Percentiles rank a stretch among this genome's conserved stretches.
These are phyloP conservation scores for Cryptococcus hybrid DNA, from an alignment of 1,284 basidiomycete species.

Conservation along the genomic window DNA sequence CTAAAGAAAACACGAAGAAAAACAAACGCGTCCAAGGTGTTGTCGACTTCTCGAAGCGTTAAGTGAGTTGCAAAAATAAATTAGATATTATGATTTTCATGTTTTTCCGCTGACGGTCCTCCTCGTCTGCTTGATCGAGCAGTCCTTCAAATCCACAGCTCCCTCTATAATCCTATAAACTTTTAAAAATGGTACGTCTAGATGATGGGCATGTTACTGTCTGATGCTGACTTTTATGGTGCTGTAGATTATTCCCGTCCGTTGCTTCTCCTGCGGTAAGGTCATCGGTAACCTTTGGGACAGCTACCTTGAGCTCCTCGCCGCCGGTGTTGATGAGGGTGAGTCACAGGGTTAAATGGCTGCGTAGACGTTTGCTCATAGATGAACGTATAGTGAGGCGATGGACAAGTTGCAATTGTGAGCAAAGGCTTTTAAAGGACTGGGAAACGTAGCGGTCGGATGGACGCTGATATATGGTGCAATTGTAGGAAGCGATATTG, in stretches of 20 bases:
- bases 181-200: slow-evolving; percentile 6
- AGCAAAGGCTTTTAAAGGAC: slow-evolving; percentile 3
- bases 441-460: background rate
- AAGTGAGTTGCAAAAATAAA: background rate
- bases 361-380: background rate
- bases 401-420: slow-evolving; percentile 80
- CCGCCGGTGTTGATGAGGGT: slow-evolving; percentile 81
- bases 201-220: background rate
- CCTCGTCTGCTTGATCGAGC: background rate
- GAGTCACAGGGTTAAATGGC: slow-evolving; percentile 32
- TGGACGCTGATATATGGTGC: background rate
- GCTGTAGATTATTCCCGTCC: slow-evolving; percentile 50
- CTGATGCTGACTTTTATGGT: too few species aligned
- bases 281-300: slow-evolving; percentile 93
- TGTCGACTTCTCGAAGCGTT: background rate
- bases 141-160: background rate
- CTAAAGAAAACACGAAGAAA: background rate
- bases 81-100: background rate
- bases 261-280: slow-evolving; percentile 82
- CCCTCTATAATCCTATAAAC: background rate
- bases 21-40: slow-evolving; percentile 2
- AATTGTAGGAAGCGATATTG: slow-evolving; percentile 74
- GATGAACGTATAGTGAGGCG: slow-evolving; percentile 65
- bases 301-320: slow-evolving; percentile 73
- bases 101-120: background rate